A percentile compares a stretch with the other conserved stretches of the same genome.
Evolutionary conservation across 352 stramenopile genomes (phyloP).

Genomic region (Phytophthora quininea): DNA sequence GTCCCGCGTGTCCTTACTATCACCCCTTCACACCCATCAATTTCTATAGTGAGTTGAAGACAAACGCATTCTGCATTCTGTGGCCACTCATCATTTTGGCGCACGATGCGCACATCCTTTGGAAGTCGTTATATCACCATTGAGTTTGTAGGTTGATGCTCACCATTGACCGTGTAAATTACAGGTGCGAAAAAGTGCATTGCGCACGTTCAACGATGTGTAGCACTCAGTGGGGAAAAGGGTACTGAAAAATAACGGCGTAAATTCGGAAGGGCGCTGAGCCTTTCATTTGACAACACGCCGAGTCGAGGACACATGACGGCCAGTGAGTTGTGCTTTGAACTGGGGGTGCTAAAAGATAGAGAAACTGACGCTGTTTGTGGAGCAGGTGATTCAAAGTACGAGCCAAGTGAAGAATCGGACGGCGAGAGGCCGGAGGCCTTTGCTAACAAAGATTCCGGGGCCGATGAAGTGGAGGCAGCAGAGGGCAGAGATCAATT

Average conservation of each 20-base stretch:
- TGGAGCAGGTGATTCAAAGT: conserved; percentile 3
- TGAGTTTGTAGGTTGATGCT: background rate
- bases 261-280: background rate
- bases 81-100: no score
- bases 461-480: background rate
- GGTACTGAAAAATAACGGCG: background rate
- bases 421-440: background rate
- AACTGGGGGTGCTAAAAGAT: no score
- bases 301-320: background rate
- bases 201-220: background rate
- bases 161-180: background rate
- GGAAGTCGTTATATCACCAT: background rate
- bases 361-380: background rate
- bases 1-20: no score
- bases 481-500: background rate
- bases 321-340: background rate
- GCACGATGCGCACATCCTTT: no score
- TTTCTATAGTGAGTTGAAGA: no score
- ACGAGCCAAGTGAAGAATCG: conserved; percentile 3
- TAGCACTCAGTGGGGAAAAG: background rate
- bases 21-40: no score
- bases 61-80: no score
- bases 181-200: background rate
- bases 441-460: background rate
- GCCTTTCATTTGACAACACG: background rate